A percentile compares a stretch with the other conserved stretches of the same genome.
phyloP scores from a whole-genome alignment of 1,284 basidiomycete species.

The Papiliotrema flavescens region DNA sequence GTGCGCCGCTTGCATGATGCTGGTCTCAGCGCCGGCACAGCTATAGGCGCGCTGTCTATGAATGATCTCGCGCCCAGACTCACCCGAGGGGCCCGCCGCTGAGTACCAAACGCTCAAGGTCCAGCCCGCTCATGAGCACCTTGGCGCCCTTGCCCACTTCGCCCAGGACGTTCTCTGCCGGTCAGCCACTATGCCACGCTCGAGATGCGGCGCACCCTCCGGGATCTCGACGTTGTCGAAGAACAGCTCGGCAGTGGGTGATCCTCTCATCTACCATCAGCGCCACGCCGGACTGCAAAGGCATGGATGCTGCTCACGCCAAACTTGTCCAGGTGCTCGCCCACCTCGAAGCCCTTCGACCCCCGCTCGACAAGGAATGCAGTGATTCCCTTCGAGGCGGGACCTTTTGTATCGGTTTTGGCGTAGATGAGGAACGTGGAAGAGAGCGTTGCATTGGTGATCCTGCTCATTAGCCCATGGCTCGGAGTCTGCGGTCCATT shows the following conservation, averaged over 20 bases:
- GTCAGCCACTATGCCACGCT: background rate
- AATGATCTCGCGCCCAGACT: conserved; percentile 4
- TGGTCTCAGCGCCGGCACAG: conserved; percentile 31
- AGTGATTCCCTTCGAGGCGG: conserved; percentile 74
- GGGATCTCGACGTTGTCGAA: conserved; percentile 89
- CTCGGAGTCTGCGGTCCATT: no score
- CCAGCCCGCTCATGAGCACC: conserved; percentile 91
- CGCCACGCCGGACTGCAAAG: background rate
- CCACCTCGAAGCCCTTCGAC: conserved; percentile 80
- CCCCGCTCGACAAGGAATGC: conserved; percentile 83
- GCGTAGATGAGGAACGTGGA: conserved; percentile 91
- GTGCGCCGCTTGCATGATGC: conserved; percentile 94
- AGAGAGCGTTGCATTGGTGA: conserved; percentile 89
- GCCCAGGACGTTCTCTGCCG: conserved; percentile 76
- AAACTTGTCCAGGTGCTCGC: conserved; percentile 89
- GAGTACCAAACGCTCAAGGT: conserved; percentile 85
- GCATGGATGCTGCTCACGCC: conserved; percentile 51
- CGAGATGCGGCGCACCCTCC: conserved; percentile 55
- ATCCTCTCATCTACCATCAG: conserved; percentile 70
- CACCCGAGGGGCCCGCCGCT: conserved; percentile 72
- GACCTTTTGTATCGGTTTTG: conserved; percentile 73
- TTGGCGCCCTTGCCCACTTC: conserved; percentile 71
- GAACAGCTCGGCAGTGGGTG: conserved; percentile 88
- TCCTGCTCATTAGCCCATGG: conserved; percentile 56
- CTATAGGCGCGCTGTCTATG: no score